Evolutionary conservation across 306 rosid species (phyloP).

Genomic region (Clitoria ternatea): DNA sequence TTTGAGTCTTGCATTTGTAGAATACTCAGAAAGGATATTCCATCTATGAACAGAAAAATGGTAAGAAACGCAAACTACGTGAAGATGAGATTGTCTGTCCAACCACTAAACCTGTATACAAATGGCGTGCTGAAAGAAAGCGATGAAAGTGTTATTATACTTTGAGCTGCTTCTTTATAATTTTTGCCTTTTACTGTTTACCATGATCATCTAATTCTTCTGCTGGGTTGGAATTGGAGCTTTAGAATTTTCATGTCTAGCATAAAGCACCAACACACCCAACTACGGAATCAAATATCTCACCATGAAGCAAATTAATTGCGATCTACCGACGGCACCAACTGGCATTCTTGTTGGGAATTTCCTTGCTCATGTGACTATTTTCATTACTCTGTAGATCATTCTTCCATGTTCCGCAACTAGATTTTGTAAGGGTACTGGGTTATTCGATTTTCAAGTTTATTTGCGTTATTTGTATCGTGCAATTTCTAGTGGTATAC

Average conservation of each 20-base stretch:
- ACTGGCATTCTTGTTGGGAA: neutral
- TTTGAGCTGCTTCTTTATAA: neutral
- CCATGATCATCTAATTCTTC: neutral
- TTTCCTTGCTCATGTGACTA: neutral
- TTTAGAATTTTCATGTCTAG: neutral
- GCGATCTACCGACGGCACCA: neutral
- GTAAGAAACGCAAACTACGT: slow-evolving; percentile 68
- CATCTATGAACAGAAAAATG: slow-evolving; percentile 42
- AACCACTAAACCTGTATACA: slow-evolving; percentile 56
- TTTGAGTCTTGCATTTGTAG: neutral
- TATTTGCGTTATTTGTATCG: neutral
- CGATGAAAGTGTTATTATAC: slow-evolving; percentile 30
- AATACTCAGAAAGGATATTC: neutral
- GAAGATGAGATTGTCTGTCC: slow-evolving; percentile 70
- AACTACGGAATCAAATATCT: neutral
- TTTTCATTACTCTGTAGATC: neutral
- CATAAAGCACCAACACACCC: neutral
- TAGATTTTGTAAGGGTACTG: neutral
- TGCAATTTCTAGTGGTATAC: neutral
- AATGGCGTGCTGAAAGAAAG: slow-evolving; percentile 80
- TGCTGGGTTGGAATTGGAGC: neutral
- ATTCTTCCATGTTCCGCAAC: neutral
- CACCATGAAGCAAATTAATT: neutral
- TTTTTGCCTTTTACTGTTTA: neutral
- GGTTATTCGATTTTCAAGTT: neutral